phyloP scores from a whole-genome alignment of 2,329 filamentous ascomycete genomes.

The Paraconiothyrium brasiliense region DNA sequence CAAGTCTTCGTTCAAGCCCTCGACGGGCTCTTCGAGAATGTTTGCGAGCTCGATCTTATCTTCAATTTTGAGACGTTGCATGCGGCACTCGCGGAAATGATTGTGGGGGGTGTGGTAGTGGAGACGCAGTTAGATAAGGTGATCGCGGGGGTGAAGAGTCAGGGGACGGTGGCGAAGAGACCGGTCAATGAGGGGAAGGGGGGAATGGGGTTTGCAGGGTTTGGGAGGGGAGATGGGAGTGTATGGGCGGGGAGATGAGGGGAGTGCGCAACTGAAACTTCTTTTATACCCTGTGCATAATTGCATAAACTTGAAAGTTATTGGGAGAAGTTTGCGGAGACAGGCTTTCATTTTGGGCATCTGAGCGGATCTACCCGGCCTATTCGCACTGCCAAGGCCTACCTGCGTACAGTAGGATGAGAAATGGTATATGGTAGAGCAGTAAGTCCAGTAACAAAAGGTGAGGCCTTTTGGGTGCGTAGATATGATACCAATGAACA shows the following conservation, averaged over 20 bases:
- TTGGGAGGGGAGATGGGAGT: conserved; percentile 41
- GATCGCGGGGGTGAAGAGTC: conserved; percentile 79
- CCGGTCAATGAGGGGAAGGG: conserved; percentile 74
- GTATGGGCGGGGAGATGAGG: conserved; percentile 44
- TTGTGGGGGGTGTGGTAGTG: conserved; percentile 92
- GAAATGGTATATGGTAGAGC: neutral
- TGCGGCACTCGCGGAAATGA: conserved; percentile 90
- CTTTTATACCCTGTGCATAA: neutral
- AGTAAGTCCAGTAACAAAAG: neutral
- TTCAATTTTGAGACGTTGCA: conserved; percentile 99
- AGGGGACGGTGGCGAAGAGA: conserved; percentile 80
- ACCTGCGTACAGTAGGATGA: neutral
- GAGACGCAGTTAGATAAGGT: conserved; percentile 92
- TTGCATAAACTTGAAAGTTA: neutral
- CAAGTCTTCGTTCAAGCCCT: conserved; percentile 98
- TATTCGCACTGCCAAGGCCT: neutral
- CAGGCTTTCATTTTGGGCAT: neutral
- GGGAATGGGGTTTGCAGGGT: conserved; percentile 37
- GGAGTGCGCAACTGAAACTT: neutral
- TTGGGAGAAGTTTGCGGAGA: neutral
- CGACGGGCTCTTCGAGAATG: conserved; percentile 95
- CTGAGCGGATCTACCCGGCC: neutral
- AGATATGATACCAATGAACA: neutral
- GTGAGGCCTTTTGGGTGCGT: neutral
- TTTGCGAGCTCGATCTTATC: conserved; percentile 97